phyloP scores from a whole-genome alignment of 257 asterid species.

The Sherardia arvensis region DNA sequence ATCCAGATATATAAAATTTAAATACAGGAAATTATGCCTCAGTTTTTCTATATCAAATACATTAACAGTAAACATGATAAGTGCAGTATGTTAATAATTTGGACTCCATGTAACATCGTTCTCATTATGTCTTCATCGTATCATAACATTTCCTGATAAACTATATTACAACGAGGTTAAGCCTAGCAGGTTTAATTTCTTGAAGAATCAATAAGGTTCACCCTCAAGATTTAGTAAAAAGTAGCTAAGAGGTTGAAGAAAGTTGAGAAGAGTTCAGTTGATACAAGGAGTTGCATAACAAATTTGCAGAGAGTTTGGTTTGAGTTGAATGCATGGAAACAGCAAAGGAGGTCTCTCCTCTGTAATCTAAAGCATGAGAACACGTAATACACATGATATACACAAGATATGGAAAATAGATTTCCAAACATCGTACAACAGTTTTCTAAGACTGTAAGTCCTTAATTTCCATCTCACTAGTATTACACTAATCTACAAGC shows the following conservation, averaged over 20 bases:
- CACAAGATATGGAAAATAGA: too few relatives aligned
- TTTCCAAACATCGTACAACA: constrained; percentile 41
- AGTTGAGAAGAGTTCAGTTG: neutral
- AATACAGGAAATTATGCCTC: neutral
- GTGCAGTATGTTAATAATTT: neutral
- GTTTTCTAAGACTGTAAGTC: constrained; percentile 23
- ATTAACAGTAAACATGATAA: neutral
- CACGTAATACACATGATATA: constrained; percentile 2
- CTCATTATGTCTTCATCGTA: neutral
- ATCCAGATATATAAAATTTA: neutral
- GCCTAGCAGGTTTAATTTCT: neutral
- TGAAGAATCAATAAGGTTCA: neutral
- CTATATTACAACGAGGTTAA: neutral
- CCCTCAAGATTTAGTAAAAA: neutral
- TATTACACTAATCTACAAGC: neutral
- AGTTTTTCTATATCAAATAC: neutral
- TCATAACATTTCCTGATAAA: neutral
- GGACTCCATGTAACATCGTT: neutral
- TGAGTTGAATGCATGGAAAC: neutral
- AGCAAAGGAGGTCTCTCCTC: neutral
- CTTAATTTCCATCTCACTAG: constrained; percentile 27
- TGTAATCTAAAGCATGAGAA: neutral
- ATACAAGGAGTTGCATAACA: neutral
- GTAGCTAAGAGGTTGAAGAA: neutral
- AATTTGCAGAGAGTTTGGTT: too few relatives aligned